Evolutionary conservation across 2,329 filamentous ascomycete genomes (phyloP).

Genomic region (Leptographium galeiforme): DNA sequence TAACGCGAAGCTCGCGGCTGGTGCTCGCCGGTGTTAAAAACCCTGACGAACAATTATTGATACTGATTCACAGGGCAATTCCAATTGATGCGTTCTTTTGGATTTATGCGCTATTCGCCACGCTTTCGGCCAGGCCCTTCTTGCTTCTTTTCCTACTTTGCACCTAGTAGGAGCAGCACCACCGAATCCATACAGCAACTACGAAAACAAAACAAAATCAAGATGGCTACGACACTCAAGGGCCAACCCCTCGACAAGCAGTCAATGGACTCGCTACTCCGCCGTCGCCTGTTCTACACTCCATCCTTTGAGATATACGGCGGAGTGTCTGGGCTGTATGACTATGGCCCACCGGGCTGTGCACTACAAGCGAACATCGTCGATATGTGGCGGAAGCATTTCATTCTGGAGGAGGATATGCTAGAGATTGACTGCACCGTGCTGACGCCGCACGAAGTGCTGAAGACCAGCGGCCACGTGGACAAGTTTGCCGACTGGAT

Average conservation of each 20-base stretch:
- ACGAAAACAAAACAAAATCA: not conserved
- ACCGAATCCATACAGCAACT: not conserved
- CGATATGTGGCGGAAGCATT: conserved; percentile 85
- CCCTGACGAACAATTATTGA: not conserved
- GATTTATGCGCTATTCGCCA: not conserved
- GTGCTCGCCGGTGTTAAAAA: not conserved
- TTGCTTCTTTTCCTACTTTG: too few species aligned
- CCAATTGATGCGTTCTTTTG: conserved; percentile 10
- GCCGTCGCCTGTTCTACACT: conserved; percentile 85
- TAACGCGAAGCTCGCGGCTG: not conserved
- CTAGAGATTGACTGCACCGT: conserved; percentile 90
- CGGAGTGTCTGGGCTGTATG: conserved; percentile 77
- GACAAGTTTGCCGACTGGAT: conserved; percentile 99
- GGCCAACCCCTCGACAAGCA: conserved; percentile 80
- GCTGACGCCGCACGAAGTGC: conserved; percentile 80
- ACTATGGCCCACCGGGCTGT: conserved; percentile 84
- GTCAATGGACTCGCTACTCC: conserved; percentile 71
- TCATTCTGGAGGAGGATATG: conserved; percentile 89
- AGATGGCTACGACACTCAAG: conserved; percentile 57
- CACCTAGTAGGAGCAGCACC: not conserved
- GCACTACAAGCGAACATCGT: conserved; percentile 78
- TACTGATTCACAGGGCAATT: not conserved
- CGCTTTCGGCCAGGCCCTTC: not conserved
- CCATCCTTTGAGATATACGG: conserved; percentile 94
- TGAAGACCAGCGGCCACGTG: conserved; percentile 93